phyloP scores from a whole-genome alignment of 768 basidiomycete genomes.

The Tephrocybe sp. region DNA sequence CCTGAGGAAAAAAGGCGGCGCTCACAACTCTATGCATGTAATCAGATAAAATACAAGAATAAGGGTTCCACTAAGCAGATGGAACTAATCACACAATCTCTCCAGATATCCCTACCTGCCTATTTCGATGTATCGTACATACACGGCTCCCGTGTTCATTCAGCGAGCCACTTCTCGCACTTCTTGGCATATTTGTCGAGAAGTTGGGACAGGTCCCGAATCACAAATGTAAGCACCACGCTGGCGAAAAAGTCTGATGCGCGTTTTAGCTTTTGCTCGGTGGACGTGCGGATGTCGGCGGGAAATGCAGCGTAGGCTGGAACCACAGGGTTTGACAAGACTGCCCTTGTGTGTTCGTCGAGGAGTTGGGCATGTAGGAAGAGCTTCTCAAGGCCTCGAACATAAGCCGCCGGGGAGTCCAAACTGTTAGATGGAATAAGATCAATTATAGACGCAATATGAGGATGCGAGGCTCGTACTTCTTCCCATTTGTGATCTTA shows the following conservation, averaged over 20 bases:
- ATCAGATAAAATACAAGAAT: constrained; percentile 17
- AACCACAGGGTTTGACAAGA: constrained; percentile 61
- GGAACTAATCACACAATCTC: constrained; percentile 9
- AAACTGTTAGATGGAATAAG: constrained; percentile 47
- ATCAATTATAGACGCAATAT: constrained; percentile 14
- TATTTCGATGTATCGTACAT: constrained; percentile 2
- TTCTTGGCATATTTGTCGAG: constrained; percentile 94
- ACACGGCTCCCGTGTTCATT: constrained; percentile 48
- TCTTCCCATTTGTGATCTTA: constrained; percentile 87
- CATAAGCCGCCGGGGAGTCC: constrained; percentile 86
- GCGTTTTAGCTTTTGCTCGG: constrained; percentile 76
- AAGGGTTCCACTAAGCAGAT: constrained; percentile 3
- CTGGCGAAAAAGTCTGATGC: constrained; percentile 91
- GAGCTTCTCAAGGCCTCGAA: constrained; percentile 70
- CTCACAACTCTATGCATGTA: constrained; percentile 15
- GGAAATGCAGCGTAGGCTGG: constrained; percentile 76
- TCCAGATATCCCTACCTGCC: constrained; percentile 4
- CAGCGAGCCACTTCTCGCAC: constrained; percentile 89
- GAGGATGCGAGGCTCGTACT: constrained; percentile 46
- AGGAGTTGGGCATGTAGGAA: constrained; percentile 78
- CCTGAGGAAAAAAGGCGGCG: neutral
- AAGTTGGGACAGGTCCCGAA: constrained; percentile 81
- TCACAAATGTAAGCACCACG: constrained; percentile 86
- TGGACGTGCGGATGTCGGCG: constrained; percentile 54
- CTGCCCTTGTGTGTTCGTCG: constrained; percentile 82